Evolutionary conservation across 2,329 filamentous ascomycete species (phyloP).

Genomic region (Phialophora chinensis): DNA sequence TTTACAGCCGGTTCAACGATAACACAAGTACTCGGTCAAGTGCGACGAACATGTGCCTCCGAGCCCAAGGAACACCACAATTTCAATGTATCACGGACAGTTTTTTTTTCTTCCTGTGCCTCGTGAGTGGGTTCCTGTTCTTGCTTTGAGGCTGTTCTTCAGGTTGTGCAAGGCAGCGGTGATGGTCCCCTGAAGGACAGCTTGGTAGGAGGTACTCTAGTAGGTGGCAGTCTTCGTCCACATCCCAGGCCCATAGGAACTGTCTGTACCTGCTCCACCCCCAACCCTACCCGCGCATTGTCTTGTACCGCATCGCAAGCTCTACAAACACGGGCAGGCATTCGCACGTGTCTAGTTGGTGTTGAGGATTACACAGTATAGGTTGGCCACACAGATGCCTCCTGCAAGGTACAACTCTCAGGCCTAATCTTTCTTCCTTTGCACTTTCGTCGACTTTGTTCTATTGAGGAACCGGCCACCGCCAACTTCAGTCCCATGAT

Average conservation of each 20-base stretch:
- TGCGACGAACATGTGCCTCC: slow-evolving; percentile 24
- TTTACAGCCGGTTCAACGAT: slow-evolving; percentile 28
- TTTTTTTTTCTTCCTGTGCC: background rate
- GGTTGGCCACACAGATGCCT: background rate
- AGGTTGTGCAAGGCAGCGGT: slow-evolving; percentile 19
- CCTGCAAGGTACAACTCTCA: background rate
- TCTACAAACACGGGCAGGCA: background rate
- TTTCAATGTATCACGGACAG: slow-evolving; percentile 22
- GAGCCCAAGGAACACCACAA: slow-evolving; percentile 28
- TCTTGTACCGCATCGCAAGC: background rate
- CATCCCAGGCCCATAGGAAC: background rate
- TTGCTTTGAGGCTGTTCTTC: slow-evolving; percentile 7
- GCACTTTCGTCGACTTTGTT: background rate
- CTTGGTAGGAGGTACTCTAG: background rate
- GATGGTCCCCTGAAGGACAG: slow-evolving; percentile 1
- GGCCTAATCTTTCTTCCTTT: background rate
- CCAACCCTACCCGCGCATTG: background rate
- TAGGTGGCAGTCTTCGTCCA: background rate
- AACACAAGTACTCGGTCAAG: slow-evolving; percentile 24
- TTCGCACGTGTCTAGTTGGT: background rate
- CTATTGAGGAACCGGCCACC: slow-evolving; percentile 13
- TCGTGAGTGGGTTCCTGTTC: slow-evolving; percentile 19
- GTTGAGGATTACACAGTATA: background rate
- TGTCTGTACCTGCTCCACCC: background rate
- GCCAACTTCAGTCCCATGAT: slow-evolving; percentile 4